Base-by-base conservation (phyloP, 768 basidiomycete species). In the Suillus spraguei region DNA sequence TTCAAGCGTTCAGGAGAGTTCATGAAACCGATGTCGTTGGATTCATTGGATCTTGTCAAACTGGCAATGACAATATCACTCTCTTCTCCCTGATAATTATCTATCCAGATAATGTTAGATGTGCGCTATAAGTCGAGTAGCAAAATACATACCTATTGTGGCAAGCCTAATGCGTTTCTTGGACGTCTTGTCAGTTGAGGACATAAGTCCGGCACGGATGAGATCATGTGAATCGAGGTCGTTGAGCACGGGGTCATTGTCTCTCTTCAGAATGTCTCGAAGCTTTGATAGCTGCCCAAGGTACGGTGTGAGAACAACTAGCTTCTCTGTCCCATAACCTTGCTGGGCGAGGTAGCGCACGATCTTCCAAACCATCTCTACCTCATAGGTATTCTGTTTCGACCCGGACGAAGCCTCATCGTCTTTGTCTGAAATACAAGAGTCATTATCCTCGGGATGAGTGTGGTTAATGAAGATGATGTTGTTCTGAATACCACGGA, bases 61-160 rank as follows among this genome's bases (percentile, higher is more conserved):
- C 83, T 85, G 7, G 81, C 79, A 41, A 91, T 75, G 28, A 91
- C 86, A 55, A 91, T 86, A 58, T 90, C 83, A 38, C 85, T 85
- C 71, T 91, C 89, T 69, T 91, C 90, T 4, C 90, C 89, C 69
- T 91, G 90, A 64, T 90, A 91, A 67, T 91, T 91, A 67, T 91
- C 90, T 90, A 49, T 41, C 20, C 1, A 32, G 14, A 24, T 35
- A 16, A 35, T 35, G 28, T 58, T 7, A 58, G 39, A 41, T 20
- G 39, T 58, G 11, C 38, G 11, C 6, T 8, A 50, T 17, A 20
- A 28, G 55, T 5, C 2, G 20, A 54, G 4, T 16, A 28, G 42
- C 24, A 24, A n/a, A 17, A 32, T 28, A 64, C 78, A 13, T 58
- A 87, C 89, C 89, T 7, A 90, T 89, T 0, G 89, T 90, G 0